phyloP scores from a whole-genome alignment of 2,329 filamentous ascomycete species.

The Xylogone sp. region DNA sequence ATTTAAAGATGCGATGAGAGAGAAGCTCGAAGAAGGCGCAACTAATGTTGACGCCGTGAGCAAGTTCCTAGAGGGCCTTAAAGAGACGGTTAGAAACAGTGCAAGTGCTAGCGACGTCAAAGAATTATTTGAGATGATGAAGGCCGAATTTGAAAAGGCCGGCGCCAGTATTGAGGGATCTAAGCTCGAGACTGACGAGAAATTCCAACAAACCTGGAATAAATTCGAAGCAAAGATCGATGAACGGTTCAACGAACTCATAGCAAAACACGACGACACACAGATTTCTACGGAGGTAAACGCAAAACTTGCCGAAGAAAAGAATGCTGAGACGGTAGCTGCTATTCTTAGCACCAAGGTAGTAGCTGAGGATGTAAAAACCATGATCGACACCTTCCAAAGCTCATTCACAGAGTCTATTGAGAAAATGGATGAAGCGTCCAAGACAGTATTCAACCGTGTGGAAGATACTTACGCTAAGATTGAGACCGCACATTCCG shows the following conservation, averaged over 20 bases:
- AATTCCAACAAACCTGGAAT: slow-evolving; percentile 58
- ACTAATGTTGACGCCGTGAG: slow-evolving; percentile 70
- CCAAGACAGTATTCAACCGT: slow-evolving; percentile 78
- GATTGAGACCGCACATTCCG: slow-evolving; percentile 70
- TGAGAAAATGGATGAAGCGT: slow-evolving; percentile 83
- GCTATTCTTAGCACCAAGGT: slow-evolving; percentile 72
- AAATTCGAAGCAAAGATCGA: slow-evolving; percentile 53
- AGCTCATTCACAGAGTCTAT: slow-evolving; percentile 76
- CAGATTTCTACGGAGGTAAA: slow-evolving; percentile 72
- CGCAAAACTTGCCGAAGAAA: slow-evolving; percentile 68
- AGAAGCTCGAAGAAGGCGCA: slow-evolving; percentile 72
- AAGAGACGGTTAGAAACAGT: slow-evolving; percentile 58
- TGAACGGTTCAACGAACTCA: slow-evolving; percentile 69
- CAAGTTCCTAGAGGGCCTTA: slow-evolving; percentile 63
- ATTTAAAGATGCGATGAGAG: slow-evolving; percentile 71
- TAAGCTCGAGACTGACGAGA: slow-evolving; percentile 81
- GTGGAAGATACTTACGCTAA: slow-evolving; percentile 76
- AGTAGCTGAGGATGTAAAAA: slow-evolving; percentile 81
- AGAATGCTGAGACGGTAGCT: slow-evolving; percentile 68
- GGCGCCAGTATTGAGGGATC: slow-evolving; percentile 74
- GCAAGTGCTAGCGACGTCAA: slow-evolving; percentile 60
- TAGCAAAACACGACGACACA: slow-evolving; percentile 85
- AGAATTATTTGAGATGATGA: slow-evolving; percentile 71
- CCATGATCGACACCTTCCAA: slow-evolving; percentile 81
- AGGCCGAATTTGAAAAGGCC: slow-evolving; percentile 82